A percentile compares a stretch with the other conserved stretches of the same genome.
Evolutionary conservation across 2,329 filamentous ascomycete genomes (phyloP).

Genomic region (Juglanconis sp.): DNA sequence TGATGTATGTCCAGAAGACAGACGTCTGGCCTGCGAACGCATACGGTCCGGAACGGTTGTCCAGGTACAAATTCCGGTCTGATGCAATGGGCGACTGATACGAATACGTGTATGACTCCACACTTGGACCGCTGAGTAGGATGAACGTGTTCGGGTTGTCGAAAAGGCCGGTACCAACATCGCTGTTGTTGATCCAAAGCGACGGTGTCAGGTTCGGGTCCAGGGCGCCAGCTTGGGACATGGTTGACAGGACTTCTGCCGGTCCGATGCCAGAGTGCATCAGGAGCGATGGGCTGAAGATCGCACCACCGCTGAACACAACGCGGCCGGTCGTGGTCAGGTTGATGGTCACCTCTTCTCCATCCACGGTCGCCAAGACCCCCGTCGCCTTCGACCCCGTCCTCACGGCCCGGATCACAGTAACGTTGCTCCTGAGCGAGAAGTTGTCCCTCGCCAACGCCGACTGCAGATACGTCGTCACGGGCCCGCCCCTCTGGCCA

Average conservation of each 20-base stretch:
- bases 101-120: slow-evolving; percentile 46
- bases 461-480: slow-evolving; percentile 69
- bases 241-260: slow-evolving; percentile 20
- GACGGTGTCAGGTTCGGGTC: slow-evolving; percentile 27
- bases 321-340: slow-evolving; percentile 31
- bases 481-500: slow-evolving; percentile 66
- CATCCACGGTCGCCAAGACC: slow-evolving; percentile 45
- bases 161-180: slow-evolving; percentile 49
- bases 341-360: slow-evolving; percentile 31
- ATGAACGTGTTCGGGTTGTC: slow-evolving; percentile 57
- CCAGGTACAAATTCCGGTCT: slow-evolving; percentile 46
- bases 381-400: slow-evolving; percentile 60
- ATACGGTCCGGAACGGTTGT: slow-evolving; percentile 47
- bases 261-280: slow-evolving; percentile 39
- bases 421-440: slow-evolving; percentile 62
- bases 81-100: slow-evolving; percentile 40
- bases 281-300: slow-evolving; percentile 30
- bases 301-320: slow-evolving; percentile 34
- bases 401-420: slow-evolving; percentile 62
- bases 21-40: slow-evolving; percentile 50
- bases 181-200: slow-evolving; percentile 46
- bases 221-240: slow-evolving; percentile 9
- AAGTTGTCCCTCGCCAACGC: slow-evolving; percentile 62
- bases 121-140: slow-evolving; percentile 37
- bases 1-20: slow-evolving; percentile 49